phyloP scores from a whole-genome alignment of 352 stramenopile genomes.

The Pythium sukuiense region DNA sequence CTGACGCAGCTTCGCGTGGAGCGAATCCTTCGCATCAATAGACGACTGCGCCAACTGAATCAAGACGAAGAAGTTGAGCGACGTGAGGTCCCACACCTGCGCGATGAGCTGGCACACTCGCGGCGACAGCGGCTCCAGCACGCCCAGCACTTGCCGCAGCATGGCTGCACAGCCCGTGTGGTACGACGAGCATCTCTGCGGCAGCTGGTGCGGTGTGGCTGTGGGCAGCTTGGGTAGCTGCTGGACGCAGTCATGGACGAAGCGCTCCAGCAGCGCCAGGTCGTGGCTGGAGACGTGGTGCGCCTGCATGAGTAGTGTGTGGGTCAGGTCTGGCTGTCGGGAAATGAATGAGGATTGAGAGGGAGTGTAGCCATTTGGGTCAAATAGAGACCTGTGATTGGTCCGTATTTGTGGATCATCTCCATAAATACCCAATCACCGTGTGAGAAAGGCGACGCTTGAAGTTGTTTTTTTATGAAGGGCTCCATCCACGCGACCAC shows the following conservation, averaged over 20 bases:
- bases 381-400: not conserved
- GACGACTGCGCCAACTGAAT: constrained; percentile 46
- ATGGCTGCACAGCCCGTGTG: constrained; percentile 53
- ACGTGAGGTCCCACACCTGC: constrained; percentile 65
- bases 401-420: constrained; percentile 17
- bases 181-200: constrained; percentile 42
- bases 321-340: not conserved
- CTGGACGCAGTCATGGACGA: constrained; percentile 51
- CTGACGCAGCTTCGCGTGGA: constrained; percentile 34
- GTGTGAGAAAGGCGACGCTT: constrained; percentile 4
- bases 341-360: not conserved
- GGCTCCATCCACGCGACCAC: too few species aligned
- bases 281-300: constrained; percentile 44
- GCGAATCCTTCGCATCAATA: constrained; percentile 36
- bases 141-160: constrained; percentile 46
- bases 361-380: constrained; percentile 12
- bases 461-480: not conserved
- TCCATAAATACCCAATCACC: constrained; percentile 11
- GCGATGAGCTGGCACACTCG: constrained; percentile 45
- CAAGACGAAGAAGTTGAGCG: constrained; percentile 65
- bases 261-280: constrained; percentile 58
- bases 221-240: constrained; percentile 43
- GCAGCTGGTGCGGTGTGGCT: constrained; percentile 31
- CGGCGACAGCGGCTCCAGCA: constrained; percentile 49
- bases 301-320: not conserved